Evolutionary conservation across 139 green algal species (phyloP).

Genomic region (Tetradesmus lagerheimii): DNA sequence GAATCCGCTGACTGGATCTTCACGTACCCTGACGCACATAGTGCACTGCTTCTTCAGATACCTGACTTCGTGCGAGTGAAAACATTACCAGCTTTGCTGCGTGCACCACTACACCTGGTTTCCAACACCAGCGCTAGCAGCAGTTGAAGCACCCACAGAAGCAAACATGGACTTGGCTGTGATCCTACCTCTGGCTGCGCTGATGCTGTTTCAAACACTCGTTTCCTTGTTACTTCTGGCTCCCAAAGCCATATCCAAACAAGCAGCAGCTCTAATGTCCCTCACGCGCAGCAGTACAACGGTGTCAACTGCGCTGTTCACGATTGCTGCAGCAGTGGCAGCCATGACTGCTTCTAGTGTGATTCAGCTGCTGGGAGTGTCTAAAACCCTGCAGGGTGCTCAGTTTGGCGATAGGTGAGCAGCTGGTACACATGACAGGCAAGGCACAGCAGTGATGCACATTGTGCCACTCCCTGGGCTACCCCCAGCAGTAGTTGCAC

Average conservation of each 20-base stretch:
- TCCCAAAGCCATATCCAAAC: not conserved
- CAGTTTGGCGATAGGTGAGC: conserved; percentile 34
- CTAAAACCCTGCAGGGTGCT: not conserved
- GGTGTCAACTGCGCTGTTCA: conserved; percentile 25
- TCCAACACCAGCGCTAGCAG: not conserved
- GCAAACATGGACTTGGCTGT: conserved; percentile 32
- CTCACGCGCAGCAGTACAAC: not conserved
- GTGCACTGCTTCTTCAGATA: too few relatives aligned
- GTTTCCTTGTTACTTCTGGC: not conserved
- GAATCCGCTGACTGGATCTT: not conserved
- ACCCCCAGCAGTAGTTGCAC: not conserved
- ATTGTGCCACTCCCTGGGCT: not conserved
- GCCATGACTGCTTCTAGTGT: conserved; percentile 15
- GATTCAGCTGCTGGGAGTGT: conserved; percentile 32
- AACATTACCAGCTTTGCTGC: too few relatives aligned
- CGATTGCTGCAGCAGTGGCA: conserved; percentile 10
- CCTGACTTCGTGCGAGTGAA: too few relatives aligned
- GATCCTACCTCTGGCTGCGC: conserved; percentile 8
- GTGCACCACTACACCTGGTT: not conserved
- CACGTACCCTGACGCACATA: not conserved
- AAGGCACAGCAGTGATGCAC: not conserved
- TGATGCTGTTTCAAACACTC: not conserved
- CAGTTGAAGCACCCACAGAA: not conserved
- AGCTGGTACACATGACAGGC: not conserved
- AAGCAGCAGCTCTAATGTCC: not conserved